Base-by-base conservation (phyloP, 345 rosid genomes). In the Hirschfeldia incana region DNA sequence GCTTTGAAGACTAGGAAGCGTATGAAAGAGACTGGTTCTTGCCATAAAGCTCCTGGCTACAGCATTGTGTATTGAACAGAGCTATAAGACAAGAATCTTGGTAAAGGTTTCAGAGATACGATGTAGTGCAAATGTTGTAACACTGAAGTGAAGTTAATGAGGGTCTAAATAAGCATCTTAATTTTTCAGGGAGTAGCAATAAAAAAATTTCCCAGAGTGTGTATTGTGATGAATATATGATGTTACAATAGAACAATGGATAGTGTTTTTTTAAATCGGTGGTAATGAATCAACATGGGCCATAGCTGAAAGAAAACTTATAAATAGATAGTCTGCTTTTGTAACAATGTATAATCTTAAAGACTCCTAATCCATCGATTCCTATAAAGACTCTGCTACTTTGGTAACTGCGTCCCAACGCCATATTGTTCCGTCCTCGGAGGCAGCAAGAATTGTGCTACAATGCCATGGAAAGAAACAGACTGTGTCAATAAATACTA, bases 401-500 rank as follows among this genome's bases (percentile, higher is more conserved):
- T 61, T 13, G 87, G 71, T 17, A 64, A 79, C 61, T 8, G 82
- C 88, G 81, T 94, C 98, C 98, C 98, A 92, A 8, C 98, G 93
- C 98, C 98, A 92, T 78, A 92, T 90, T 0, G 98, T 88, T 44
- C 98, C 97, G 68, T 94, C 98, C 81, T 94, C 98, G 1, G 97
- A 94, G 84, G 93, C 87, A 81, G 95, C 86, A 61, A 94, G 94
- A 71, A 94, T 94, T 37, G 92, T 94, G 86, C 99, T 94, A 92
- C 85, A 81, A 44, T 59, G 36, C 42, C 73, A 72, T 70, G 64
- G 61, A 63, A 29, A 65, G 66, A 57, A 44, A 73, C 46, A 60
- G 17, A 57, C 9, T 15, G 17, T 12, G 44, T 33, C 27, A 32
- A 44, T 57, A 64, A 62, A 2, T 62, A 71, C 9, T 21, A 68